Conservation (phyloP, 352 stramenopile species). For the Pythium utonaiense region DNA sequence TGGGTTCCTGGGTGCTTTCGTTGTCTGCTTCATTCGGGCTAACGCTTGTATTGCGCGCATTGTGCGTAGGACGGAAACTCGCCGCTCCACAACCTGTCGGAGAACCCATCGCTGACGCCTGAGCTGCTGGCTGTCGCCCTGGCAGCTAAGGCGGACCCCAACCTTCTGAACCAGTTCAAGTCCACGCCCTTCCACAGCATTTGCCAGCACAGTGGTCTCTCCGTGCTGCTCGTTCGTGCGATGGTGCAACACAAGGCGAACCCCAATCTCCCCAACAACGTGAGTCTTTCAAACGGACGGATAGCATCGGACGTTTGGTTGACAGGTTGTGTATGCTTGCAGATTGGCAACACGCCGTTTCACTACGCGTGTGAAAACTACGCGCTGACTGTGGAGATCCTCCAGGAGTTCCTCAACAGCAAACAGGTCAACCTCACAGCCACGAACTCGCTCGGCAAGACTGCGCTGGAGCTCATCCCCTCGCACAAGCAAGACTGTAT, state of each 20-base stretch:
- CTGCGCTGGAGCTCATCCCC: slow-evolving; percentile 60
- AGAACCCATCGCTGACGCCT: slow-evolving; percentile 42
- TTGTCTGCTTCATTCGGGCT: background rate
- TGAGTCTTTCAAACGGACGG: slow-evolving; percentile 15
- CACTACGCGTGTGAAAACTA: slow-evolving; percentile 77
- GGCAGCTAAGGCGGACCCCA: slow-evolving; percentile 38
- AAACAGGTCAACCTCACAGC: slow-evolving; percentile 62
- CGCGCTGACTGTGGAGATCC: slow-evolving; percentile 45
- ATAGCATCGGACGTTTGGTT: background rate
- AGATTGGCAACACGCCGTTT: slow-evolving; percentile 77
- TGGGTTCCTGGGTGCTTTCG: slow-evolving; percentile 3
- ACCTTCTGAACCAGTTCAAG: slow-evolving; percentile 80
- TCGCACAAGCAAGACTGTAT: slow-evolving; percentile 57
- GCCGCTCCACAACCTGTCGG: slow-evolving; percentile 55
- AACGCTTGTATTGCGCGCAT: background rate
- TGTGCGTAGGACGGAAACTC: slow-evolving; percentile 53
- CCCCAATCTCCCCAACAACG: slow-evolving; percentile 74
- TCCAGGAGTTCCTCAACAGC: slow-evolving; percentile 53
- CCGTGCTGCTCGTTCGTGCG: slow-evolving; percentile 33
- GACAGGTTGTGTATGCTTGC: background rate
- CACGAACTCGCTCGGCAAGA: slow-evolving; percentile 64
- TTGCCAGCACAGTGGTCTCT: slow-evolving; percentile 58
- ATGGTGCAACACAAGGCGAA: slow-evolving; percentile 62
- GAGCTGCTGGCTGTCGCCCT: slow-evolving; percentile 41
- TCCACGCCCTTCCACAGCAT: slow-evolving; percentile 70